Evolutionary conservation across 2,329 filamentous ascomycete species (phyloP).

Genomic region (Alternaria novae-zelandiae): DNA sequence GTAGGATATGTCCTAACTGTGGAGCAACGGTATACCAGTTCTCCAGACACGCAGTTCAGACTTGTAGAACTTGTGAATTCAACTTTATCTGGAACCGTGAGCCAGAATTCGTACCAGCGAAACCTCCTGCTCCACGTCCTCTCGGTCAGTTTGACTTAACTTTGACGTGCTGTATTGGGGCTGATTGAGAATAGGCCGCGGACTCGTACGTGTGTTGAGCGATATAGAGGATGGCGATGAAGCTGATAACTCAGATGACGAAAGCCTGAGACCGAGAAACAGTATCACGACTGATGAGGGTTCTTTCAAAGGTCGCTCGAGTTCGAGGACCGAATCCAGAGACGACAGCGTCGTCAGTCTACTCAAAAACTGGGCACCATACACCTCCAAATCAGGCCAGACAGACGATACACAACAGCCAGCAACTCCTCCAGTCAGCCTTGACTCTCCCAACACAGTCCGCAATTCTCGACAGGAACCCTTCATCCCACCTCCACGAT

Average conservation of each 20-base stretch:
- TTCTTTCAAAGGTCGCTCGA: neutral
- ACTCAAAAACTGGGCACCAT: neutral
- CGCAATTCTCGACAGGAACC: neutral
- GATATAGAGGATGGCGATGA: neutral
- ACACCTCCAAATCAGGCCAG: neutral
- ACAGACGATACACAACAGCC: neutral
- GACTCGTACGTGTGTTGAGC: neutral
- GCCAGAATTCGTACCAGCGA: neutral
- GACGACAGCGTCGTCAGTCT: neutral
- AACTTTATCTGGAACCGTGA: neutral
- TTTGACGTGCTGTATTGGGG: neutral
- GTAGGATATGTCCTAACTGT: neutral
- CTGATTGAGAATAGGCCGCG: neutral
- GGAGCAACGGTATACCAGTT: neutral
- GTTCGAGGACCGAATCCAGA: neutral
- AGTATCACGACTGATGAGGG: neutral
- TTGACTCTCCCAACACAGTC: neutral
- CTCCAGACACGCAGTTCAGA: neutral
- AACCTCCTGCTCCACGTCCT: neutral
- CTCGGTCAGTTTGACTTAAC: neutral
- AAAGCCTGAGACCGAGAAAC: neutral
- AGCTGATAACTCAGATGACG: neutral
- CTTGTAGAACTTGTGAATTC: neutral
- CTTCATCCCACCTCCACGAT: neutral
- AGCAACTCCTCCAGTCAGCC: neutral